These are phyloP conservation scores for Coemansia sp. DNA, from an alignment of 192 early-diverging fungal species.

Conservation along the genomic window DNA sequence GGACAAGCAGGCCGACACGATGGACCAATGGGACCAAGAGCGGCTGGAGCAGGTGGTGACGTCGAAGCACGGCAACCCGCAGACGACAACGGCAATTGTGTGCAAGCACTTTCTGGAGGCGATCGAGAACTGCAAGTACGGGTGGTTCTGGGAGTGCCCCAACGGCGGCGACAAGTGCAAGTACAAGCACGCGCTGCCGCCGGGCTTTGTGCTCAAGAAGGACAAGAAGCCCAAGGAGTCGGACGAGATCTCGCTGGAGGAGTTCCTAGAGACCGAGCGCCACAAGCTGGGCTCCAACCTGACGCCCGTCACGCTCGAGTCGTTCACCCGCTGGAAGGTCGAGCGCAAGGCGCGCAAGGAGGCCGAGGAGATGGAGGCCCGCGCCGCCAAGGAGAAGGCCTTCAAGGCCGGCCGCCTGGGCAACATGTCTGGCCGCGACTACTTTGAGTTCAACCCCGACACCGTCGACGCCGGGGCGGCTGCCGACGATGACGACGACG, in stretches of 20 bases:
- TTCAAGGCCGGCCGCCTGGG: conserved; percentile 82
- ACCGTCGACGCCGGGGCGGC: conserved; percentile 65
- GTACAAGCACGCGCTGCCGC: conserved; percentile 95
- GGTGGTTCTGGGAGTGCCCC: conserved; percentile 99
- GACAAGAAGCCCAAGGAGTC: conserved; percentile 77
- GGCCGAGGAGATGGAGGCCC: conserved; percentile 60
- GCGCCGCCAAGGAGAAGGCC: conserved; percentile 78
- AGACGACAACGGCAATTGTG: conserved; percentile 93
- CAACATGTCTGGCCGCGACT: conserved; percentile 94
- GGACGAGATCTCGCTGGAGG: conserved; percentile 89
- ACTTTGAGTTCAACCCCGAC: conserved; percentile 97
- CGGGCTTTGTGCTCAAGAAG: conserved; percentile 95
- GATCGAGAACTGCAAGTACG: conserved; percentile 92
- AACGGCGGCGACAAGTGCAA: conserved; percentile 92
- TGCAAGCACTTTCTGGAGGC: conserved; percentile 99
- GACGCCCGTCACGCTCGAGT: conserved; percentile 92
- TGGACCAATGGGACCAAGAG: conserved; percentile 95
- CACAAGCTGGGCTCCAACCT: conserved; percentile 88
- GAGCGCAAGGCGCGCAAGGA: conserved; percentile 71
- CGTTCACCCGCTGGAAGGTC: conserved; percentile 92
- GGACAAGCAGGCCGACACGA: conserved; percentile 68
- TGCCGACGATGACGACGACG: conserved; percentile 75
- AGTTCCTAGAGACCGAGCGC: conserved; percentile 97
- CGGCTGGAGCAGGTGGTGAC: conserved; percentile 86
- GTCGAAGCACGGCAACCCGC: conserved; percentile 77